Base-by-base conservation (phyloP, 2,329 filamentous ascomycete species). In the Pseudocercospora macadamiae region DNA sequence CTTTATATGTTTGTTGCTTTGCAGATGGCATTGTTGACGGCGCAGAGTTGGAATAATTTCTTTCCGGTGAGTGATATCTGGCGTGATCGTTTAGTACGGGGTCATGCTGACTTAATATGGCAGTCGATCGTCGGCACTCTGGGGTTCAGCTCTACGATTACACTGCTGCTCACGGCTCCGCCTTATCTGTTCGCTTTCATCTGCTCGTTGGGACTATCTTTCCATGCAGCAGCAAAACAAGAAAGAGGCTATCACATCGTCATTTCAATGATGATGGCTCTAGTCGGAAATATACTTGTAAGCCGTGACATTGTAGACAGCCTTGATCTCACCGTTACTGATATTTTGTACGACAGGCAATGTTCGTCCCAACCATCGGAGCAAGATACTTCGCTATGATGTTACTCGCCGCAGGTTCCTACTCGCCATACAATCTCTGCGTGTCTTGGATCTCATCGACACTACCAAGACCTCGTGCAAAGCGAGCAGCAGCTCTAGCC, bases 141-240 rank as follows among this genome's bases (percentile, higher is more conserved):
- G 0, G 51, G 51, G 3, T 54, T 39, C 34, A 28, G 16, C 23
- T 26, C 16, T 1, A 54, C 19, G 7, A 36, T 48, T 9, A 55
- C 44, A 18, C 55, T 55, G 3, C 42, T 77, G 73, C 74, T 75
- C 16, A 83, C 83, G 30, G 85, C 85, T 23, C 84, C 85, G 12
- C 85, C 83, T 10, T 78, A 77, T 55, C 79, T 86, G 4, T 91
- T 90, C 2, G 88, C 61, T 45, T 36, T 34, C 42, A 18, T 39
- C 36, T 39, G 36, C 36, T 39, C 21, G 7, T 10, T 26, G 4
- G 44, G 9, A 2, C 18, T 47, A 4, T 47, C 44, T 14, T 47
- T 47, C 21, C 44, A 47, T n/a, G 44, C 44, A 8, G 44, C 44
- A 12, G 25, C 19, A 12, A 47, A 47, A 12, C n/a, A 28, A 14